Percentiles rank a stretch among this genome's conserved stretches.
phyloP scores from a whole-genome alignment of 176 grass and related monocot genomes.

The Guadua angustifolia region DNA sequence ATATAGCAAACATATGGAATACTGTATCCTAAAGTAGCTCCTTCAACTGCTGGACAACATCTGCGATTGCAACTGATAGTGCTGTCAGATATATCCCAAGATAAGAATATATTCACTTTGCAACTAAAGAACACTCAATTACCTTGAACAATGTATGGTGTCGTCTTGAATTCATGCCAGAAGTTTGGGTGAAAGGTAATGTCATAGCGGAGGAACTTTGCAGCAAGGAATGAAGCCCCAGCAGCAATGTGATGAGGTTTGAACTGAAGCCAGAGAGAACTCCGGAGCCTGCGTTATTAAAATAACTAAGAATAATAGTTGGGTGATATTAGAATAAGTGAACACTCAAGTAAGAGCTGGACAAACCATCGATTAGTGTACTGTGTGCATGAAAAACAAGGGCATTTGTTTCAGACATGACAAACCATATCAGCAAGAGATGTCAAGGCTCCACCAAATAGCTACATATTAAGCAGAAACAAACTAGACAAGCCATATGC shows the following conservation, averaged over 20 bases:
- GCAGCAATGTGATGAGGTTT: constrained; percentile 90
- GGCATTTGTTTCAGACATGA: constrained; percentile 38
- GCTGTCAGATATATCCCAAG: constrained; percentile 8
- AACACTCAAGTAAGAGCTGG: constrained; percentile 14
- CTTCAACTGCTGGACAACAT: constrained; percentile 84
- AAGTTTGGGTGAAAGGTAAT: constrained; percentile 62
- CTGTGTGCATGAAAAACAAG: constrained; percentile 23
- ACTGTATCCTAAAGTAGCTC: constrained; percentile 59
- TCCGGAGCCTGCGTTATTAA: constrained; percentile 60
- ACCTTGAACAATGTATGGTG: constrained; percentile 82
- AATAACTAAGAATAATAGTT: constrained; percentile 36
- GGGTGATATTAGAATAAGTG: constrained; percentile 17
- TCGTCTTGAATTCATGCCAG: constrained; percentile 80
- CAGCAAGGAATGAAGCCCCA: constrained; percentile 84
- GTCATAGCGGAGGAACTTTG: constrained; percentile 63
- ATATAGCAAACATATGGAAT: constrained; percentile 20
- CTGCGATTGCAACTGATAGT: constrained; percentile 54
- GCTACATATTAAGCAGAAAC: constrained; percentile 31
- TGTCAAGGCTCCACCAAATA: constrained; percentile 30
- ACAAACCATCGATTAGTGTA: constrained; percentile 47
- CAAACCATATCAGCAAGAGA: constrained; percentile 38
- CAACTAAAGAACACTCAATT: constrained; percentile 36
- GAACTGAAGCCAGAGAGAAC: constrained; percentile 95
- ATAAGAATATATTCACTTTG: constrained; percentile 6
- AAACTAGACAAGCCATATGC: constrained; percentile 44